Percentiles rank a stretch among this genome's conserved stretches.
phyloP scores from a whole-genome alignment of 2,329 filamentous ascomycete genomes.

The Colletotrichum sp. region DNA sequence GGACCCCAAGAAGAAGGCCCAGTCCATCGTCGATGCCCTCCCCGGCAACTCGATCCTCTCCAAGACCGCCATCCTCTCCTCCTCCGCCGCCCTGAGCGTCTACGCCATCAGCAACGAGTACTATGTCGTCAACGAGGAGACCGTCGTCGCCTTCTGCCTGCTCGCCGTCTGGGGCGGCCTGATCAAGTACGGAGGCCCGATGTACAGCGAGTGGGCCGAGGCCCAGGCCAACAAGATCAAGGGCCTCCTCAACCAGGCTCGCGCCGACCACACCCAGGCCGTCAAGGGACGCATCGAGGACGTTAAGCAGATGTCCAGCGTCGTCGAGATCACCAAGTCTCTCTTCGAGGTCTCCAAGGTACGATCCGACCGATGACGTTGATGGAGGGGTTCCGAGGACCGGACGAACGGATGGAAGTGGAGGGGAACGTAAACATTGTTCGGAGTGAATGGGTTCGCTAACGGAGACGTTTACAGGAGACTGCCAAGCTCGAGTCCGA shows the following conservation, averaged over 20 bases:
- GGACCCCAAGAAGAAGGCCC: conserved; percentile 95
- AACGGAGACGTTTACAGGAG: conserved; percentile 64
- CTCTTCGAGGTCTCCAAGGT: conserved; percentile 99
- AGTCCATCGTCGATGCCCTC: conserved; percentile 91
- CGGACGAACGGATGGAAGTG: not conserved
- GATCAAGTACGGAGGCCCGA: conserved; percentile 91
- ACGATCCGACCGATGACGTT: conserved; percentile 30
- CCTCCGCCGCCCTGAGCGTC: conserved; percentile 85
- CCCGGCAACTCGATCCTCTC: conserved; percentile 91
- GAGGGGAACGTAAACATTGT: not conserved
- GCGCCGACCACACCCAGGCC: conserved; percentile 92
- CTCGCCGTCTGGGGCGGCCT: conserved; percentile 91
- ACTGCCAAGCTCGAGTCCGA: conserved; percentile 94
- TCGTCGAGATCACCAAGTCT: conserved; percentile 95
- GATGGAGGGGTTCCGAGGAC: not conserved
- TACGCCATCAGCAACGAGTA: conserved; percentile 99
- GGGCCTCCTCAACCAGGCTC: conserved; percentile 91
- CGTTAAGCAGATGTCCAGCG: conserved; percentile 91
- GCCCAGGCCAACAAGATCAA: conserved; percentile 90
- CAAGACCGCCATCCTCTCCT: conserved; percentile 97
- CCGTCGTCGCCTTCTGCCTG: conserved; percentile 90
- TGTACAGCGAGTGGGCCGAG: conserved; percentile 92
- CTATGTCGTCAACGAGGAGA: conserved; percentile 99
- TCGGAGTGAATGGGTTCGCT: not conserved
- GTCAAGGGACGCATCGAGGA: conserved; percentile 94